phyloP scores from a whole-genome alignment of 345 rosid genomes.

The Chamaenerion angustifolium region DNA sequence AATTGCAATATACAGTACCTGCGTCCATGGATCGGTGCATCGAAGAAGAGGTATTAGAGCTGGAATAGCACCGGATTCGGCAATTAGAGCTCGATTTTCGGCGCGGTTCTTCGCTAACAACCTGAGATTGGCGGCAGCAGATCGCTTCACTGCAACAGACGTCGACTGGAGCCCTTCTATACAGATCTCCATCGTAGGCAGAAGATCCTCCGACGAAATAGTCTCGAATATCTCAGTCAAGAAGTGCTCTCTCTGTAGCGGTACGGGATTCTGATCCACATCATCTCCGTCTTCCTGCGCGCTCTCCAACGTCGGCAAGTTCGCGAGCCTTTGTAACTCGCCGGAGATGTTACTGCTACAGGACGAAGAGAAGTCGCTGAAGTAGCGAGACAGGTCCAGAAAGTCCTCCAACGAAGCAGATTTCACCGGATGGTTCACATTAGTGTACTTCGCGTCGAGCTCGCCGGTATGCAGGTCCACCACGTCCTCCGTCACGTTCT shows the following conservation, averaged over 20 bases:
- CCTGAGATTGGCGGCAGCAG: constrained; percentile 87
- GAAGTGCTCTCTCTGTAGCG: constrained; percentile 61
- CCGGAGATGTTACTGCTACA: constrained; percentile 94
- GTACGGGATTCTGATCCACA: constrained; percentile 21
- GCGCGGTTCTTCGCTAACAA: constrained; percentile 78
- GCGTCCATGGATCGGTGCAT: constrained; percentile 79
- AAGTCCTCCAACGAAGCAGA: constrained; percentile 28
- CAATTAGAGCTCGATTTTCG: constrained; percentile 71
- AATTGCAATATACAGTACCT: constrained; percentile 7
- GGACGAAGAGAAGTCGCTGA: constrained; percentile 73
- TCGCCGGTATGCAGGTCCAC: constrained; percentile 84
- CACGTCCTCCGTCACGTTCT: constrained; percentile 68
- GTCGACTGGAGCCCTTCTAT: constrained; percentile 60
- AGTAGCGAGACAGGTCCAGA: constrained; percentile 65
- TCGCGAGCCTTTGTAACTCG: constrained; percentile 80
- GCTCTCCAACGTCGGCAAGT: constrained; percentile 38
- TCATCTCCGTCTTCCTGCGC: constrained; percentile 4
- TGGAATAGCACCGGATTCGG: constrained; percentile 90
- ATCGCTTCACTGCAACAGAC: constrained; percentile 66
- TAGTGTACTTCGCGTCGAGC: constrained; percentile 31
- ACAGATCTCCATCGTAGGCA: constrained; percentile 87
- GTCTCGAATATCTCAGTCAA: constrained; percentile 88
- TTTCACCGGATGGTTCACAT: constrained; percentile 23
- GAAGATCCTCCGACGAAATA: constrained; percentile 94
- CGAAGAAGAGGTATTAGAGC: constrained; percentile 70